Base-by-base conservation (phyloP, 2,329 filamentous ascomycete species). In the Fusarium bulbicola region DNA sequence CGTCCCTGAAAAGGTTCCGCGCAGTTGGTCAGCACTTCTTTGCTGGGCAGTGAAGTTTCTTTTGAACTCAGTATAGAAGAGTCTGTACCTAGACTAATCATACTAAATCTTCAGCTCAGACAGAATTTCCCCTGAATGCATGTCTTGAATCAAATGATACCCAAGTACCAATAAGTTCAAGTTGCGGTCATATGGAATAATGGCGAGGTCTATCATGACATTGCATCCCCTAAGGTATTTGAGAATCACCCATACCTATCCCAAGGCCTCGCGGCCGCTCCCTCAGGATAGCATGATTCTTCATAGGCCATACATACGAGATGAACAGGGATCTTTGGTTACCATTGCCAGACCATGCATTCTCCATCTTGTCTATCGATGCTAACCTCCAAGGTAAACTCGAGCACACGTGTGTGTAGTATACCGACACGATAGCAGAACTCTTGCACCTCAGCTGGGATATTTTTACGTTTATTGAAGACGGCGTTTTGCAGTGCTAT, bases 261-360 rank as follows among this genome's bases (percentile, higher is more conserved):
- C 42, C 59, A 61, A 12, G 62, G 59, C 34, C 36, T 43, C 15
- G 24, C 8, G 8, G 62, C 50, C 13, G n/a, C 56, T 14, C 40
- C 56, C 11, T 62, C 43, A 20, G 42, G 59, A 62, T 73, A 73
- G 4, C 49, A 73, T 18, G 62, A 60, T n/a, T 66, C 30, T 54
- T 74, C 66, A 6, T 64, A 52, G 14, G 5, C 20, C 26, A 24
- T 59, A 6, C 57, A 52, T 13, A 75, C 69, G n/a, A 75, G 18
- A 45, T 66, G 53, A 6, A 75, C 66, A n/a, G 32, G 58, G 3
- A 28, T 75, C 5, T 60, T 64, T 7, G 70, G 70, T 32, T 73
- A 70, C 11, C 70, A 46, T 26, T 75, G 70, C 66, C 73, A 75
- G 26, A 69, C 73, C 66, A 75, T 75, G 14, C 36, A 53, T n/a